These are phyloP conservation scores for Cubamyces lactineus DNA, from an alignment of 768 basidiomycete genomes.

Conservation along the genomic window DNA sequence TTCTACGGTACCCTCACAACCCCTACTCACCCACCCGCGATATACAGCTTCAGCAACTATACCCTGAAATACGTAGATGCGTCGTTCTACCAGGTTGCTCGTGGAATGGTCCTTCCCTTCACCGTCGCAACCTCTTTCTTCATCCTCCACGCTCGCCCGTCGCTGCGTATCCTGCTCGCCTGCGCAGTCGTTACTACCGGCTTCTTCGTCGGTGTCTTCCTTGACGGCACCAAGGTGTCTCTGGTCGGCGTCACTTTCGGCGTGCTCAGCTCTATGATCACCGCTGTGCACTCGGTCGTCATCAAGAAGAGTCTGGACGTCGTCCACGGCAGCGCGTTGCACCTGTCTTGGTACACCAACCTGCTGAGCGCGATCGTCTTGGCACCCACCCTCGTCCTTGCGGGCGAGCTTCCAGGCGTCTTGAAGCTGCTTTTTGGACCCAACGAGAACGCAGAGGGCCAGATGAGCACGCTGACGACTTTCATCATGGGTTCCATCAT, in stretches of 20 bases:
- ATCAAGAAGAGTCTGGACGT: conserved; percentile 85
- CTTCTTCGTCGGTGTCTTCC: conserved; percentile 89
- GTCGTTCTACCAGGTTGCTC: conserved; percentile 94
- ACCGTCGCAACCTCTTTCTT: conserved; percentile 88
- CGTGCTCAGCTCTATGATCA: conserved; percentile 82
- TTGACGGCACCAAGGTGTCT: conserved; percentile 66
- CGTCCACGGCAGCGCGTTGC: conserved; percentile 82
- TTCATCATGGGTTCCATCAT: conserved; percentile 81
- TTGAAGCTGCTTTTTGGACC: conserved; percentile 58
- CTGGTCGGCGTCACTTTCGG: conserved; percentile 77
- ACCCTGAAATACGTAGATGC: conserved; percentile 94
- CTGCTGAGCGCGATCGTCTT: conserved; percentile 74
- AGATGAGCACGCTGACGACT: conserved; percentile 53
- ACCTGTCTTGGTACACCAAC: conserved; percentile 93
- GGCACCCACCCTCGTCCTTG: conserved; percentile 70
- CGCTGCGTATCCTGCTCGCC: conserved; percentile 69
- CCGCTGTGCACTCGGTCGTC: conserved; percentile 88
- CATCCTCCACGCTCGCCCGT: conserved; percentile 76
- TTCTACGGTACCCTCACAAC: not conserved
- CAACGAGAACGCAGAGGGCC: conserved; percentile 42
- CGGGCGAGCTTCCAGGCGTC: conserved; percentile 74
- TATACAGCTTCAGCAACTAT: conserved; percentile 79
- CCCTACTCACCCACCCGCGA: not conserved
- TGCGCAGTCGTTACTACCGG: conserved; percentile 85
- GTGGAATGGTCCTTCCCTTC: conserved; percentile 91